Evolutionary conservation across 768 basidiomycete species (phyloP), one percentile per base, ranked within the genome.

Genomic region (Boletus subcaerulescens): DNA sequence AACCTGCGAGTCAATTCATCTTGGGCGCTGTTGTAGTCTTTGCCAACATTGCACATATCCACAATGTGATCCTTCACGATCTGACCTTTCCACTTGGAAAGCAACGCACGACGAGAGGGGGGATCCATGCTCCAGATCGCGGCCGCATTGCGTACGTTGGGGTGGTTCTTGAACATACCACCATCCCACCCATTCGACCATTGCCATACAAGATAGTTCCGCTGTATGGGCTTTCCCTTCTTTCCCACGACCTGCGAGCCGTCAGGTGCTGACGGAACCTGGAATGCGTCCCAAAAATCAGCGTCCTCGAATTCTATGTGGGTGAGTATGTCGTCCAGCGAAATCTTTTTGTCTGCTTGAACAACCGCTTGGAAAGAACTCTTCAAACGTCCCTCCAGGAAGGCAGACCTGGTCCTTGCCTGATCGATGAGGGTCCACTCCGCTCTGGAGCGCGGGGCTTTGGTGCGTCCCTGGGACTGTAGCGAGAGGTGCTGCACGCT

Each of bases 281-380:
- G 59, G 65, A 86, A 75, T 11, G 84, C 78, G 1, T 72, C 68
- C 56, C 65, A 77, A 58, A 62, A 85, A 0, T 73, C 71, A 0
- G 67, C 57, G 3, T 80, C 73, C 31, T 82, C 76, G 35, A 84
- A 85, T 60, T 86, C 80, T 0, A 86, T 67, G 58, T 79, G 65
- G 12, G 65, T 67, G 35, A 84, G 60, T 15, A 84, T 60, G 47
- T 77, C 73, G 5, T 56, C 31, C 8, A 57, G n/a, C 2, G 45
- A 33, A 9, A 72, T 50, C 0, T 45, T 24, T 13, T 15, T 36
- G 15, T 62, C 59, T 8, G 61, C 63, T 0, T 55, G 41, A 29
- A 38, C 49, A 48, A 74, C 74, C 22, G 56, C 40, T 12, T 64
- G 26, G 60, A 77, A 82, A 1, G 68, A 55, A 0, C 1, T 29